A percentile compares a stretch with the other conserved stretches of the same genome.
phyloP scores from a whole-genome alignment of 2,329 filamentous ascomycete genomes.

The Elsinoe perseae region DNA sequence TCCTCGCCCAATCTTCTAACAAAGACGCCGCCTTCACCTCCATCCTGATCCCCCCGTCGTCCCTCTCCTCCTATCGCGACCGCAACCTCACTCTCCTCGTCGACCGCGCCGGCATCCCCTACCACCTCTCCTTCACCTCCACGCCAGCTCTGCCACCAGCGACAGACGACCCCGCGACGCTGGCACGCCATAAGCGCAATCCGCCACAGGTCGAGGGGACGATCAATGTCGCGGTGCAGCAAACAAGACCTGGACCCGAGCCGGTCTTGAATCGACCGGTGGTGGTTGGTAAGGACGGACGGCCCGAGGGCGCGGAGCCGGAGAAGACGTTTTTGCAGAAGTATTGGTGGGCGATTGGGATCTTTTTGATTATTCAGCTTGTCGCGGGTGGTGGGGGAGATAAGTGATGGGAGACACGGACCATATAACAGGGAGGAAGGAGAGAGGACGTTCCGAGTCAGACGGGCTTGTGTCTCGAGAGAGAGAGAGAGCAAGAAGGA shows the following conservation, averaged over 20 bases:
- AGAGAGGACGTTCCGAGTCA: neutral
- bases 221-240: conserved; percentile 35
- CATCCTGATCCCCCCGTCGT: conserved; percentile 39
- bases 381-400: conserved; percentile 33
- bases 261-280: conserved; percentile 47
- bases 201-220: conserved; percentile 26
- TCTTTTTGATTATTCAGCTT: conserved; percentile 42
- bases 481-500: too few relatives aligned
- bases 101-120: conserved; percentile 37
- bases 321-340: conserved; percentile 47
- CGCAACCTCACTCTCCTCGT: conserved; percentile 40
- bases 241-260: conserved; percentile 30
- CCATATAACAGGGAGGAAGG: neutral
- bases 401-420: conserved; percentile 19
- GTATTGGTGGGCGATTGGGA: conserved; percentile 46
- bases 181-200: neutral
- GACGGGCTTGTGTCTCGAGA: neutral
- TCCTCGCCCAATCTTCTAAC: conserved; percentile 24
- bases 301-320: conserved; percentile 39
- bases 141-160: conserved; percentile 20
- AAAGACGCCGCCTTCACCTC: conserved; percentile 32
- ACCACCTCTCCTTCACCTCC: conserved; percentile 39
- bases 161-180: conserved; percentile 19
- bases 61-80: conserved; percentile 35
- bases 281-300: conserved; percentile 49